These are phyloP conservation scores for Lentinula lateritia DNA, from an alignment of 768 basidiomycete species.

Conservation along the genomic window DNA sequence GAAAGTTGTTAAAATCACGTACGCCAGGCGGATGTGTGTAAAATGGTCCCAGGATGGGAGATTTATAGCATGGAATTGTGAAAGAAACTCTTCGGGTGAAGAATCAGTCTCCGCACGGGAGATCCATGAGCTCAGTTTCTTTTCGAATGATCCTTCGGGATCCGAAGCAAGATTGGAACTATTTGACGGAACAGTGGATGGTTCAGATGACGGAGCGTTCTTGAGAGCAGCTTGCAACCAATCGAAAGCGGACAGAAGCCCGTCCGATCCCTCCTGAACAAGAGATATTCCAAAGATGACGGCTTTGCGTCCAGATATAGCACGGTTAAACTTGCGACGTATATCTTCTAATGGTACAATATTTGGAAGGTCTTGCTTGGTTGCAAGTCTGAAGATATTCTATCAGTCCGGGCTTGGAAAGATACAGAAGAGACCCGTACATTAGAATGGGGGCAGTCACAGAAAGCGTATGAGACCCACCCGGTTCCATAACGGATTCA, in stretches of 20 bases:
- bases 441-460: not conserved
- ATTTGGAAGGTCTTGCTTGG: conserved; percentile 57
- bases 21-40: conserved; percentile 40
- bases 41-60: conserved; percentile 45
- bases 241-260: not conserved
- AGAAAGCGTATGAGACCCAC: not conserved
- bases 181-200: not conserved
- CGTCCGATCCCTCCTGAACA: not conserved
- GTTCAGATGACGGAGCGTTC: not conserved
- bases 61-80: conserved; percentile 24
- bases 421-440: not conserved
- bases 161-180: conserved; percentile 19
- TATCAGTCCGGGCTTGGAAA: not conserved
- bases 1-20: conserved; percentile 31
- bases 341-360: conserved; percentile 46
- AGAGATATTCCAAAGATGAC: not conserved
- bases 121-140: conserved; percentile 33
- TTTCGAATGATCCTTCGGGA: conserved; percentile 13
- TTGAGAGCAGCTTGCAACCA: not conserved
- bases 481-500: conserved; percentile 6
- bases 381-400: conserved; percentile 38
- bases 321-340: conserved; percentile 22
- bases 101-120: conserved; percentile 23
- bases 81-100: conserved; percentile 26
- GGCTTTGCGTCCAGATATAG: conserved; percentile 21